Base-by-base conservation (phyloP, 1,284 basidiomycete species). In the Cutaneotrichosporon mucoides region DNA sequence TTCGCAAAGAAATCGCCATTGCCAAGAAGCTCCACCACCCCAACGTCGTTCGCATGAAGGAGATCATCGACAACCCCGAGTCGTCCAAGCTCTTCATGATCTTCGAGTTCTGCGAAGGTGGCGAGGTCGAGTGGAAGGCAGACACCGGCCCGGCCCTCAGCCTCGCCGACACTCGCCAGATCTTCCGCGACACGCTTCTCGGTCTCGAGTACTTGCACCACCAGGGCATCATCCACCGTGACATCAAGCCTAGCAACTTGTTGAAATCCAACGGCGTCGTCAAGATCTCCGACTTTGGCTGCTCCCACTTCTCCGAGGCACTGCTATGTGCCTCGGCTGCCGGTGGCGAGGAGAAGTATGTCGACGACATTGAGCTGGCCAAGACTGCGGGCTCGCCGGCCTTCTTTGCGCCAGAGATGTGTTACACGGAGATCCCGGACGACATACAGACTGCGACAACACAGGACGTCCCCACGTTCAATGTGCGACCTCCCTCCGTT, bases 211-310 rank as follows among this genome's bases (percentile, higher is more conserved):
- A 97, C 75, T 80, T 99, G 6, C 95, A 99, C 75, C 86, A 90
- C 70, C 92, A 98, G 73, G 95, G 95, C 41, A 97, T 99, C 77
- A 98, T 99, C 55, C 96, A 99, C 79, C 90, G 96, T 59, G 96
- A 99, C 78, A 98, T 99, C 81, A 99, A 99, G 77, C 96, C 96
- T 10, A 92, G 92, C 60, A 99, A 99, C 76, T 85, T 99, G 40
- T 84, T 99, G 13, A 92, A 89, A 86, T 89, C 90, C 13, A 82
- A 83, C 40, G 85, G 88, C 49, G 86, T 84, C 58, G 93, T 98
- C 79, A 99, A 99, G 79, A 99, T 99, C 64, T 92, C 89, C 24
- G 96, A 99, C 79, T 99, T 99, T 78, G 95, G 96, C 57, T 93
- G 96, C 57, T 94, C 93, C 8, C 92, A 96, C 75, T 93, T 95